Conservation (phyloP, 345 rosid species). For the Populus ilicifolia region DNA sequence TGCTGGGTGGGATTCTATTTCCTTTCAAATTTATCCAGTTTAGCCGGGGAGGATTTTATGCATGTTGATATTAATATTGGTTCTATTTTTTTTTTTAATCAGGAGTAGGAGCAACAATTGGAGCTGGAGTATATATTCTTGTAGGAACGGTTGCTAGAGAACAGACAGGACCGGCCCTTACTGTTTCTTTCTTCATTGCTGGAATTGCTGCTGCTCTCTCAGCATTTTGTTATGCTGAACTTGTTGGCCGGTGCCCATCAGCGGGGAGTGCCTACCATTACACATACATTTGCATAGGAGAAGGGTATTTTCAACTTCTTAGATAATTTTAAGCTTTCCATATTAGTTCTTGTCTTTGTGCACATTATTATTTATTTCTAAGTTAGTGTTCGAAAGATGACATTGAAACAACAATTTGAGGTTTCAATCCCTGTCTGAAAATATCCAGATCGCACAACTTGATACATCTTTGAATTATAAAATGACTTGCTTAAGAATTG, state of each 20-base stretch:
- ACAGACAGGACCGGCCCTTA: constrained; percentile 93
- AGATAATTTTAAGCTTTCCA: background rate
- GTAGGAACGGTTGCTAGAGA: constrained; percentile 98
- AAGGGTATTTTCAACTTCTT: constrained; percentile 47
- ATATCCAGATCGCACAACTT: background rate
- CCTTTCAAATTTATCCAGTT: background rate
- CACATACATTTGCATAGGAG: constrained; percentile 89
- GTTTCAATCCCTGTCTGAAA: background rate
- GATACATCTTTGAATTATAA: background rate
- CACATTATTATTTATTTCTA: background rate
- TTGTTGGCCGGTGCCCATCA: constrained; percentile 89
- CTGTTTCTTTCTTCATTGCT: constrained; percentile 84
- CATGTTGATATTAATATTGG: background rate
- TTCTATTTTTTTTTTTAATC: background rate
- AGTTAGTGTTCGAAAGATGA: background rate
- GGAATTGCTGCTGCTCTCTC: constrained; percentile 94
- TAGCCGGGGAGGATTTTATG: background rate
- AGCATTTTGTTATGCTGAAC: constrained; percentile 95
- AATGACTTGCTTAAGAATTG: background rate
- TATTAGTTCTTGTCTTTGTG: background rate
- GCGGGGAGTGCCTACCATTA: constrained; percentile 99
- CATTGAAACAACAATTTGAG: background rate
- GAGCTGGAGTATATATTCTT: constrained; percentile 96
- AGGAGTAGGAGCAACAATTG: constrained; percentile 97
- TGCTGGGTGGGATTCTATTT: background rate